Conservation (phyloP, 305 asterid species). For the Withania somnifera region DNA sequence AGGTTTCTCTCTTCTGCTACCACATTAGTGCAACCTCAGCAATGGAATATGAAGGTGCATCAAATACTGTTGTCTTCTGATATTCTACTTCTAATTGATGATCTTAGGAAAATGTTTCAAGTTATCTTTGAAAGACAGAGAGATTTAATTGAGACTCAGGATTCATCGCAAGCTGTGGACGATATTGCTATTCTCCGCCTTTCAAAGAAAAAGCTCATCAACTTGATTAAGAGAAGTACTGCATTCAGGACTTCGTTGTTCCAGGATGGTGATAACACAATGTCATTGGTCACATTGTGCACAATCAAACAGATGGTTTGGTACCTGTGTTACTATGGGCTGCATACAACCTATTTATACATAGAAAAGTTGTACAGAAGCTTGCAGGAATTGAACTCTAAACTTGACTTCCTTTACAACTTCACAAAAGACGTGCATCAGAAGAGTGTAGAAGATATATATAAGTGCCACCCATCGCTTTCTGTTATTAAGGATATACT, state of each 20-base stretch:
- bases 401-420: conserved; percentile 35
- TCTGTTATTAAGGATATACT: conserved; percentile 36
- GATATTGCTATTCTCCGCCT: conserved; percentile 28
- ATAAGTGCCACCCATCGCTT: conserved; percentile 42
- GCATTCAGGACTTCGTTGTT: conserved; percentile 15
- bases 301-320: conserved; percentile 63
- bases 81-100: conserved; percentile 29
- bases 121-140: conserved; percentile 31
- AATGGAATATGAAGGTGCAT: conserved; percentile 34
- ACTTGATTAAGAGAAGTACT: conserved; percentile 21
- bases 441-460: conserved; percentile 36
- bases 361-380: conserved; percentile 28
- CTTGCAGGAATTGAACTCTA: conserved; percentile 31
- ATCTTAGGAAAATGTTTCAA: conserved; percentile 26
- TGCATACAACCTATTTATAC: conserved; percentile 41
- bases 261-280: conserved; percentile 18
- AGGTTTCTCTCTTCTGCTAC: conserved; percentile 14
- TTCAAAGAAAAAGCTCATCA: conserved; percentile 33
- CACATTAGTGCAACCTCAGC: conserved; percentile 29
- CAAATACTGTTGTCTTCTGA: conserved; percentile 40
- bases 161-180: conserved; percentile 22
- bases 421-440: conserved; percentile 30
- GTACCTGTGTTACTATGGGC: conserved; percentile 57
- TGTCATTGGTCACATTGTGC: conserved; percentile 29
- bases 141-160: conserved; percentile 19